phyloP scores from a whole-genome alignment of 1,284 basidiomycete genomes.

The Cutaneotrichosporon dermatis region DNA sequence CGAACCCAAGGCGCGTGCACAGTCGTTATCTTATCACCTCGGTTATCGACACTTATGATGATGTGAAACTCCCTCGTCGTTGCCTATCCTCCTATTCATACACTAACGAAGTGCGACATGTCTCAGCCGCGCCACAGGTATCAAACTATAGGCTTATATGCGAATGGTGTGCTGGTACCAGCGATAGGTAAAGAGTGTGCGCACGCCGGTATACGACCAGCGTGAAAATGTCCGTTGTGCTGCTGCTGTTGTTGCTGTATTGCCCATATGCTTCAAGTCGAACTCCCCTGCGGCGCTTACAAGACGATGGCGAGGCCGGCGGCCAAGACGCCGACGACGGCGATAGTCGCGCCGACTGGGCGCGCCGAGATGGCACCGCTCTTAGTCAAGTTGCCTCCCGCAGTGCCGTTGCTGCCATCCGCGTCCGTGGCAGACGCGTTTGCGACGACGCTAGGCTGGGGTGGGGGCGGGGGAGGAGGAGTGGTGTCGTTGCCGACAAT shows the following conservation, averaged over 20 bases:
- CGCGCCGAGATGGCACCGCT: not conserved
- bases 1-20: no score
- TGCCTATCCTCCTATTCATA: no score
- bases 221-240: not conserved
- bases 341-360: not conserved
- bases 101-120: no score
- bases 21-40: no score
- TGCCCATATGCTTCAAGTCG: not conserved
- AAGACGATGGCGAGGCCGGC: not conserved
- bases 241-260: not conserved
- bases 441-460: not conserved
- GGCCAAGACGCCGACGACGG: not conserved
- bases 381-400: not conserved
- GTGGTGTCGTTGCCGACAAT: slow-evolving; percentile 39
- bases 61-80: no score
- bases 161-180: no score
- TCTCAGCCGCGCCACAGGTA: no score
- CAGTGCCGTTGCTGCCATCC: not conserved
- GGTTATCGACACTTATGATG: no score
- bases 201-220: not conserved
- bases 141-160: no score
- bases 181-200: no score
- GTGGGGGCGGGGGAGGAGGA: slow-evolving; percentile 1
- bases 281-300: not conserved
- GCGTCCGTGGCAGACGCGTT: no score